Evolutionary conservation across 495 filamentous ascomycete genomes (phyloP).

Genomic region (Penicillium soppii): DNA sequence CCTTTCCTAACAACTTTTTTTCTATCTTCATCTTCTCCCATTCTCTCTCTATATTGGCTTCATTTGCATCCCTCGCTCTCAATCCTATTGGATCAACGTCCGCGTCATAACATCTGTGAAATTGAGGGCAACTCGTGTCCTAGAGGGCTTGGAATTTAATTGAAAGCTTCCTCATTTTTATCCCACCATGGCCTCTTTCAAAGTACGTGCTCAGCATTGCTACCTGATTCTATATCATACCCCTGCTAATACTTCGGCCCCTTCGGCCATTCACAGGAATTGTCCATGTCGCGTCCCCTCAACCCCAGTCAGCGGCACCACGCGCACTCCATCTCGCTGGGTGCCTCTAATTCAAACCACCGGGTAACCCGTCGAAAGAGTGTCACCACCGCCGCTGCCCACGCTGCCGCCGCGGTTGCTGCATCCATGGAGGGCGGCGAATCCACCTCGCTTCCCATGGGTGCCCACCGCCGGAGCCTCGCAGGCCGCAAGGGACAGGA

Average conservation of each 20-base stretch:
- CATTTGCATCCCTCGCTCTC: constrained; percentile 11
- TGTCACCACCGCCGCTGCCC: constrained; percentile 73
- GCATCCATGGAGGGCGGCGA: constrained; percentile 65
- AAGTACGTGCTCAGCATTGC: constrained; percentile 26
- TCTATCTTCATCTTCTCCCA: constrained; percentile 11
- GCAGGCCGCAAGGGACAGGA: constrained; percentile 46
- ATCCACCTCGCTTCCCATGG: constrained; percentile 33
- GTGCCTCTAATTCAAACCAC: constrained; percentile 75
- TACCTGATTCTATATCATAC: background rate
- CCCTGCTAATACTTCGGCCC: constrained; percentile 21
- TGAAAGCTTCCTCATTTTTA: constrained; percentile 30
- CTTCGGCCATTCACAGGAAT: constrained; percentile 33
- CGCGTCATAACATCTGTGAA: constrained; percentile 24
- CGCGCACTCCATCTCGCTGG: constrained; percentile 77
- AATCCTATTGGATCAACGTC: constrained; percentile 15
- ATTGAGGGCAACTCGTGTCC: constrained; percentile 23
- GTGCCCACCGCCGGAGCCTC: constrained; percentile 47
- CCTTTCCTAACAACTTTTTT: constrained; percentile 7
- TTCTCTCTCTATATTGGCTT: constrained; percentile 8
- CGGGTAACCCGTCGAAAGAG: constrained; percentile 93
- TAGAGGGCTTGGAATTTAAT: constrained; percentile 35
- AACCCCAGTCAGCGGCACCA: constrained; percentile 66
- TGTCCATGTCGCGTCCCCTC: constrained; percentile 46
- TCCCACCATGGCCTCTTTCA: constrained; percentile 47
- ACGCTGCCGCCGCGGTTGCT: constrained; percentile 72